These are phyloP conservation scores for Chaetoceros tenuissimus DNA, from an alignment of 108 stramenopile genomes.

Conservation along the genomic window DNA sequence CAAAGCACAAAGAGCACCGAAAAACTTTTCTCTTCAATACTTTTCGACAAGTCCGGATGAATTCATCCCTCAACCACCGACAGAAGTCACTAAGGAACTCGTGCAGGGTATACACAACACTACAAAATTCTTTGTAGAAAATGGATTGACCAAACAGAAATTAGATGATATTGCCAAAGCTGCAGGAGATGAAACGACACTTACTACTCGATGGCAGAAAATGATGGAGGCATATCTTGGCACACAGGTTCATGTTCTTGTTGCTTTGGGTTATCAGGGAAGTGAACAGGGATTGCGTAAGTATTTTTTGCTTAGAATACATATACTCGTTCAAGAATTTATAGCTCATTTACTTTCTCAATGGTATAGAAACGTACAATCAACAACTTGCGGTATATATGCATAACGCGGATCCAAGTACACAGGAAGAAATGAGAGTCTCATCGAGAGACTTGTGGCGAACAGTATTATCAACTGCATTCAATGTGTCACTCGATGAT, in stretches of 20 bases:
- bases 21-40: too few species aligned
- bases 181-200: conserved; percentile 16
- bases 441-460: conserved; percentile 62
- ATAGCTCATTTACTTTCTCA: neutral
- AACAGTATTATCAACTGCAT: conserved; percentile 50
- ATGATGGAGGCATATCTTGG: conserved; percentile 77
- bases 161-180: conserved; percentile 34
- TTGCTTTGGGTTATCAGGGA: conserved; percentile 57
- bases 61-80: too few species aligned
- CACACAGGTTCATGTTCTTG: conserved; percentile 65
- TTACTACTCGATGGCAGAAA: conserved; percentile 74
- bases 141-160: conserved; percentile 51
- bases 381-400: conserved; percentile 47
- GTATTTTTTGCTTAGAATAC: neutral
- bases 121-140: conserved; percentile 39
- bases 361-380: conserved; percentile 40
- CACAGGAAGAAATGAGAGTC: conserved; percentile 44
- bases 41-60: too few species aligned
- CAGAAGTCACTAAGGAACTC: conserved; percentile 42
- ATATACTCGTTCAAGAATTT: neutral
- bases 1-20: too few species aligned
- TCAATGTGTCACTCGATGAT: conserved; percentile 33
- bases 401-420: conserved; percentile 22
- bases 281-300: conserved; percentile 56
- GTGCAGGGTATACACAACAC: conserved; percentile 42